Evolutionary conservation across 2,329 filamentous ascomycete species (phyloP).

Genomic region (Penicillium brevicompactum): DNA sequence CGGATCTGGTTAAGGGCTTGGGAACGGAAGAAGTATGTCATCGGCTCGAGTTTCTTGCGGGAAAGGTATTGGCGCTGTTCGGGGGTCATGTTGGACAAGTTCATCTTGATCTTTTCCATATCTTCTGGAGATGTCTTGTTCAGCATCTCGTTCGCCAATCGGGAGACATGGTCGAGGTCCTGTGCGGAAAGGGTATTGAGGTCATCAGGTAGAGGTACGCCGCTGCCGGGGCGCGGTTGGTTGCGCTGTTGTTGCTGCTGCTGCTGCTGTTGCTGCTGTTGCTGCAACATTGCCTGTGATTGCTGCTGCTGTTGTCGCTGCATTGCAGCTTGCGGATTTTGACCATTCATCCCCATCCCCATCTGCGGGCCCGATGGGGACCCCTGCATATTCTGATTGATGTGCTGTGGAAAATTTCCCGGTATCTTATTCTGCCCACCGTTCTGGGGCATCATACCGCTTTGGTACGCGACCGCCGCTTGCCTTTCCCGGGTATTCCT

Average conservation of each 20-base stretch:
- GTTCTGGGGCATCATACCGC: slow-evolving; percentile 41
- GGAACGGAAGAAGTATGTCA: slow-evolving; percentile 54
- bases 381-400: slow-evolving; percentile 54
- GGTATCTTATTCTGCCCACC: slow-evolving; percentile 43
- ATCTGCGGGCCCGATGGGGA: slow-evolving; percentile 45
- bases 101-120: slow-evolving; percentile 51
- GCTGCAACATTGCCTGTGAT: slow-evolving; percentile 31
- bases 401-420: slow-evolving; percentile 52
- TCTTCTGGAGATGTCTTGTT: slow-evolving; percentile 47
- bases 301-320: slow-evolving; percentile 38
- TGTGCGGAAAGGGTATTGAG: slow-evolving; percentile 39
- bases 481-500: slow-evolving; percentile 48
- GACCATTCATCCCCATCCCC: slow-evolving; percentile 38
- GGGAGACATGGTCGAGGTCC: slow-evolving; percentile 48
- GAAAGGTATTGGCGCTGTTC: slow-evolving; percentile 51
- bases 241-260: slow-evolving; percentile 32
- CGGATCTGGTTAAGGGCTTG: slow-evolving; percentile 49
- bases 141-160: slow-evolving; percentile 51
- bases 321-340: slow-evolving; percentile 35
- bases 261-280: slow-evolving; percentile 28
- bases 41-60: slow-evolving; percentile 50
- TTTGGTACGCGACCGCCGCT: slow-evolving; percentile 40
- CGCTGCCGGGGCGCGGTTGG: slow-evolving; percentile 33
- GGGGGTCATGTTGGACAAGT: slow-evolving; percentile 48
- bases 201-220: slow-evolving; percentile 35